Conservation (phyloP, 495 filamentous ascomycete species). For the Penicillium longicatenatum region DNA sequence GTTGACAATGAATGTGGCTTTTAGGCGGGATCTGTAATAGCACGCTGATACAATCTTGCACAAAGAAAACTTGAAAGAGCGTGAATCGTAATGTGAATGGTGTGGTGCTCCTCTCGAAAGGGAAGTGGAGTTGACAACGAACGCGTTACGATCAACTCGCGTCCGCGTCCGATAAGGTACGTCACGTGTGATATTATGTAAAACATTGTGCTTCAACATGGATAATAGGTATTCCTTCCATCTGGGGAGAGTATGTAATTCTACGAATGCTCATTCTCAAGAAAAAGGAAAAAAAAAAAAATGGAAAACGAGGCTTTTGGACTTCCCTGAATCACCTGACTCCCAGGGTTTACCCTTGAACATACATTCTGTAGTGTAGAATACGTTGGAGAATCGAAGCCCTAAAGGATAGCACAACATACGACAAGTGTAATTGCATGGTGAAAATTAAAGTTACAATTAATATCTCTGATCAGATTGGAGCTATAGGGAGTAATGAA, state of each 20-base stretch:
- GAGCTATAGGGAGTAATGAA: slow-evolving; percentile 11
- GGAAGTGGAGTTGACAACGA: slow-evolving; percentile 13
- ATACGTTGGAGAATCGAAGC: not conserved
- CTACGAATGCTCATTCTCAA: too few relatives aligned
- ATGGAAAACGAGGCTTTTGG: not conserved
- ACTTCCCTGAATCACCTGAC: too few relatives aligned
- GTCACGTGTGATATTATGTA: slow-evolving; percentile 21
- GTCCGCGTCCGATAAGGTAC: slow-evolving; percentile 32
- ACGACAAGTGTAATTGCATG: not conserved
- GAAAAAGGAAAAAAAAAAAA: too few relatives aligned
- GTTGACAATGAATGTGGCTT: not conserved
- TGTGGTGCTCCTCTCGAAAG: slow-evolving; percentile 8
- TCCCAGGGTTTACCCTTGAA: too few relatives aligned
- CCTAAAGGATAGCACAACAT: not conserved
- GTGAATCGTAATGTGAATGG: not conserved
- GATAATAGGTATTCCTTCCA: not conserved
- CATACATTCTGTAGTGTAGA: not conserved
- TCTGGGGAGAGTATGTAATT: too few relatives aligned
- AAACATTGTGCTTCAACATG: not conserved
- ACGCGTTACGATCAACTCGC: slow-evolving; percentile 31
- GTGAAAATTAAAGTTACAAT: slow-evolving; percentile 12
- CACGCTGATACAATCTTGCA: not conserved
- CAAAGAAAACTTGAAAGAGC: not conserved
- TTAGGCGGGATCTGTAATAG: not conserved
- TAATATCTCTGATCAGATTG: slow-evolving; percentile 19